These are phyloP conservation scores for Diaporthe batatas DNA, from an alignment of 2,329 filamentous ascomycete genomes.

Conservation along the genomic window DNA sequence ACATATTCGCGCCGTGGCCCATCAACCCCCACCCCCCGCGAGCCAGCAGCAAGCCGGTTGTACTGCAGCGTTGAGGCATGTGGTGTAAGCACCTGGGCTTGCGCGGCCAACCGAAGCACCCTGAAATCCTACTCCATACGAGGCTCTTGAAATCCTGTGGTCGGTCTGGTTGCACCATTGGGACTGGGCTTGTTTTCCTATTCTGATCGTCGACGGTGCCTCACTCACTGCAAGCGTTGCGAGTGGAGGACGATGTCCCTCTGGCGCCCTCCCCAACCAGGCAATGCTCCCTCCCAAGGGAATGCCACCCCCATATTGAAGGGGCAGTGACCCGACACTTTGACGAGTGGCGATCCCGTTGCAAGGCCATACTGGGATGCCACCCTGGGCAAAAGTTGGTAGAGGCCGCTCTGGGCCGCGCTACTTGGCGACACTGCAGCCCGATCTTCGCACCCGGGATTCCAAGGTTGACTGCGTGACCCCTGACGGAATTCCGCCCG, in stretches of 20 bases:
- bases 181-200: not conserved
- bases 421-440: not conserved
- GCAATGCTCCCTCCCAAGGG: conserved; percentile 2
- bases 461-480: not conserved
- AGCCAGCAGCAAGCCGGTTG: conserved; percentile 5
- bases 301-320: conserved; percentile 17
- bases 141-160: conserved; percentile 9
- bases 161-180: conserved; percentile 7
- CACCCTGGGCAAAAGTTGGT: conserved; percentile 25
- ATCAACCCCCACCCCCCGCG: not conserved
- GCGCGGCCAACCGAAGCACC: conserved; percentile 1
- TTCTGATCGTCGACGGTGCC: not conserved
- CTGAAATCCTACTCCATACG: conserved; percentile 17
- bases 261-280: conserved; percentile 3
- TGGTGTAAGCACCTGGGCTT: not conserved
- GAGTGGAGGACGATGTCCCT: not conserved
- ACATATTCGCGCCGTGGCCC: not conserved
- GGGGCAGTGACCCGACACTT: conserved; percentile 31
- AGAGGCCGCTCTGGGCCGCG: not conserved
- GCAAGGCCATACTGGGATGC: conserved; percentile 13
- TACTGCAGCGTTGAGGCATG: conserved; percentile 7
- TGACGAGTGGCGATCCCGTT: conserved; percentile 34
- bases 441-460: conserved; percentile 32
- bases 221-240: not conserved
- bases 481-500: conserved; percentile 23